Evolutionary conservation across 179 eudicot genomes (phyloP), one percentile per base, ranked within the genome.

Genomic region (Patellifolia procumbens): DNA sequence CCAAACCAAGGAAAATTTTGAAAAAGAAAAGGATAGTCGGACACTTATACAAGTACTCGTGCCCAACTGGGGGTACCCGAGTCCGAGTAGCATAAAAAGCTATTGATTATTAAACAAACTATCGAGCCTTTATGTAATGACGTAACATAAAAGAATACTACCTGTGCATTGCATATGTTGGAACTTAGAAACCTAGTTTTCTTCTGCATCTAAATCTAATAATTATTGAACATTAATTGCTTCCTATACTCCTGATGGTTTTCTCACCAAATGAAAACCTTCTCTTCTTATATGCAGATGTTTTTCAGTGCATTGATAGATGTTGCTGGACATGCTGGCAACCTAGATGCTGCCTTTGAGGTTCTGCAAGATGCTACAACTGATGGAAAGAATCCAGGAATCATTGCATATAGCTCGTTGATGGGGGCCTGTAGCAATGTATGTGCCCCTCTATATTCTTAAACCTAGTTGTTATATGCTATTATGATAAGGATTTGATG

Each of bases 391-490:
- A 83, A 82, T 79, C 86, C 87, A 46, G 98, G 99, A 73, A 83
- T 87, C 70, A 83, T 91, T 77, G 77, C 91, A 82, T 93, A 90
- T 74, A 93, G 98, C 89, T 93, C 97, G 37, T 84, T 96, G 88
- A 96, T 96, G 99, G 99, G 99, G 74, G 99, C 98, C 74, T 96
- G 98, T 80, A 83, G 98, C 89, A 96, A 88, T 70, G 99, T 96
- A 87, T 82, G 92, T 76, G 79, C 61, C 29, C 31, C 58, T 64
- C 24, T 42, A 68, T 42, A 19, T 12, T 66, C 55, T 48, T 42
- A 28, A 34, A 26, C 42, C 20, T 7, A 17, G 60, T 17, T 37
- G 15, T 43, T 46, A 15, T 15, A 56, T 45, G 31, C 32, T 55
- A 11, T 7, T 16, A 51, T 42, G 51, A 28, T 24, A 20, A 39